Conservation (phyloP, 129 eudicot genomes). For the Scalesia atractyloides region DNA sequence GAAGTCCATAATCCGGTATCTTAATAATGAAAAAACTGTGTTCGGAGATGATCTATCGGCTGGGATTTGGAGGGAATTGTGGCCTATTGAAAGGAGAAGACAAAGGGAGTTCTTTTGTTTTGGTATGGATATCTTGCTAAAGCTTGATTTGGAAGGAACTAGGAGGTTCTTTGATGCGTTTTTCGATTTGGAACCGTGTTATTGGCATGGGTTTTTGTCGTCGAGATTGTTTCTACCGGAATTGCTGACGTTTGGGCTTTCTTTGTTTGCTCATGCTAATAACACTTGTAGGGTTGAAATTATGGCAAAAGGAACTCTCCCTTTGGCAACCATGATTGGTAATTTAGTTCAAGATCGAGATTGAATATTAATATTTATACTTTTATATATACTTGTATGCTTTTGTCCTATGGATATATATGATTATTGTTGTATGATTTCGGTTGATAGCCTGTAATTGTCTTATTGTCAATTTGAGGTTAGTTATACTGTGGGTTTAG, state of each 20-base stretch:
- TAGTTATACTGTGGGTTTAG: too few species aligned
- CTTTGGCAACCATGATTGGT: conserved; percentile 80
- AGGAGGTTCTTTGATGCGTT: conserved; percentile 92
- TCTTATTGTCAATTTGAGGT: too few species aligned
- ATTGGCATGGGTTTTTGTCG: conserved; percentile 99
- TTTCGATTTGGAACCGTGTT: conserved; percentile 91
- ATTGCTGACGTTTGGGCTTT: conserved; percentile 73
- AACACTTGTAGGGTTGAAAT: conserved; percentile 85
- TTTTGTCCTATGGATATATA: conserved; percentile 10
- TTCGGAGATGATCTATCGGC: conserved; percentile 63
- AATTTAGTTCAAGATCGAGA: conserved; percentile 77
- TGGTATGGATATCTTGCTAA: conserved; percentile 95
- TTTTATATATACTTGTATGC: conserved; percentile 25
- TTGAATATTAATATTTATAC: conserved; percentile 27
- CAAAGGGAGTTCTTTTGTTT: conserved; percentile 96
- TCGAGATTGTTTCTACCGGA: conserved; percentile 93
- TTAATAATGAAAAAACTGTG: conserved; percentile 49
- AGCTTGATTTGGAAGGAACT: conserved; percentile 90
- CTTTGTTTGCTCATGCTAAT: conserved; percentile 83
- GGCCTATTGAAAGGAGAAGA: conserved; percentile 94
- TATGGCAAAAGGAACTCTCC: conserved; percentile 93
- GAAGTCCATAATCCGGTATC: conserved; percentile 74
- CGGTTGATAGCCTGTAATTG: conserved; percentile 3
- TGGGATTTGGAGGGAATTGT: conserved; percentile 79
- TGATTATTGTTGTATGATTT: conserved; percentile 27